Evolutionary conservation across 1,284 basidiomycete species (phyloP).

Genomic region (Cutaneotrichosporon dermatis): DNA sequence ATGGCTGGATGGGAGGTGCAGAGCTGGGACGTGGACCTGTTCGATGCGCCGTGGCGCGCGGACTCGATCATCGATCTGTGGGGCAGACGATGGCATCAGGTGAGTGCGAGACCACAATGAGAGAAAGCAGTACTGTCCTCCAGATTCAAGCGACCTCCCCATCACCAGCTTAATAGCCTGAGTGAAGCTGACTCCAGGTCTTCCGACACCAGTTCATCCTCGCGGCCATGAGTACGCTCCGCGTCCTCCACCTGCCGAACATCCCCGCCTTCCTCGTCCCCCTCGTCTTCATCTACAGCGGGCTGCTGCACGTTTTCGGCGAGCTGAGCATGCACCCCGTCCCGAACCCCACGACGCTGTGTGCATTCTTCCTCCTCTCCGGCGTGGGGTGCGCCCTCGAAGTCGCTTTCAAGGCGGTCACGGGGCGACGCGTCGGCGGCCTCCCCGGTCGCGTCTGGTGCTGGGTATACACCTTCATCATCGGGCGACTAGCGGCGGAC

Average conservation of each 20-base stretch:
- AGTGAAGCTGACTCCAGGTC: not conserved
- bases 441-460: constrained; percentile 37
- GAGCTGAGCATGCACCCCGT: constrained; percentile 36
- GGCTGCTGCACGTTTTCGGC: constrained; percentile 40
- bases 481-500: constrained; percentile 24
- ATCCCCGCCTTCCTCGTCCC: constrained; percentile 26
- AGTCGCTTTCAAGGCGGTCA: constrained; percentile 12
- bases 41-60: constrained; percentile 36
- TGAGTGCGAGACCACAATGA: constrained; percentile 18
- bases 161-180: too few relatives aligned
- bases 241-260: constrained; percentile 21
- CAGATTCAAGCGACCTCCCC: too few relatives aligned
- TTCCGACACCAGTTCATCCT: constrained; percentile 42
- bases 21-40: constrained; percentile 41
- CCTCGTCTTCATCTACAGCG: constrained; percentile 41
- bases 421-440: constrained; percentile 38
- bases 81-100: constrained; percentile 49
- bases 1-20: constrained; percentile 31
- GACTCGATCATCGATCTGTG: constrained; percentile 46
- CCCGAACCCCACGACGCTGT: constrained; percentile 29
- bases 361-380: constrained; percentile 37
- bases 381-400: constrained; percentile 31
- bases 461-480: constrained; percentile 18
- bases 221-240: constrained; percentile 26
- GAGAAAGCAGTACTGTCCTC: too few relatives aligned